Evolutionary conservation across 2,329 filamentous ascomycete genomes (phyloP), one percentile per base, ranked within the genome.

Genomic region (Fusarium sp.): DNA sequence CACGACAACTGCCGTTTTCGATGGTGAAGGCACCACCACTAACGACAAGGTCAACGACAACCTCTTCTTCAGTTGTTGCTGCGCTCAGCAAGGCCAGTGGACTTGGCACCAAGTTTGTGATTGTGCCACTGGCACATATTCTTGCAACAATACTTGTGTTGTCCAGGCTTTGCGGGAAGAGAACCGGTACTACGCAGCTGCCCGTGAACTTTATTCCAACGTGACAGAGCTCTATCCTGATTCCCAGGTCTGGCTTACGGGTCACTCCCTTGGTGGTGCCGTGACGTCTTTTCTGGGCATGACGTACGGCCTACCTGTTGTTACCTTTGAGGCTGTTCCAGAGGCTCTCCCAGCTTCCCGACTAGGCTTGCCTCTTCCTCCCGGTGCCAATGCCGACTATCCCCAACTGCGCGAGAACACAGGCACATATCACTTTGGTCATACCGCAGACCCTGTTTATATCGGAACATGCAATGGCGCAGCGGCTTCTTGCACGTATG

Each of bases 1-100:
- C 55, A 98, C 94, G 0, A 93, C 91, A 2, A 89, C 91, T 3
- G 95, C 96, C 14, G 90, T 98, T 5, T 98, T 98, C 76, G 95
- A 98, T 78, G 96, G 96, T n/a, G 92, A 95, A 38, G 95, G 94
- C 52, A 98, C 96, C 2, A 98, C 95, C 1, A 97, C 94, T 26
- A 97, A 97, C 72, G 96, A 99, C 82, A 99, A 99, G 82, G 85
- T 94, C 75, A 99, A 98, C 78, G 96, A 99, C 80, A 99, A 99
- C 77, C 85, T 99, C 11, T 97, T 97, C 80, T 98, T 98, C 82
- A 97, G 94, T 76, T 99, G 96, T 82, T 99, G 96, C 80, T 99
- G 96, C 80, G 96, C 90, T 6, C 94, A 98, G 80, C 94, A 97
- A 73, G 94, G 94, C 1, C 93, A 94, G 69, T 94, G 91, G 82